Base-by-base conservation (phyloP, 2,329 filamentous ascomycete genomes). In the Venturia oleaginea region DNA sequence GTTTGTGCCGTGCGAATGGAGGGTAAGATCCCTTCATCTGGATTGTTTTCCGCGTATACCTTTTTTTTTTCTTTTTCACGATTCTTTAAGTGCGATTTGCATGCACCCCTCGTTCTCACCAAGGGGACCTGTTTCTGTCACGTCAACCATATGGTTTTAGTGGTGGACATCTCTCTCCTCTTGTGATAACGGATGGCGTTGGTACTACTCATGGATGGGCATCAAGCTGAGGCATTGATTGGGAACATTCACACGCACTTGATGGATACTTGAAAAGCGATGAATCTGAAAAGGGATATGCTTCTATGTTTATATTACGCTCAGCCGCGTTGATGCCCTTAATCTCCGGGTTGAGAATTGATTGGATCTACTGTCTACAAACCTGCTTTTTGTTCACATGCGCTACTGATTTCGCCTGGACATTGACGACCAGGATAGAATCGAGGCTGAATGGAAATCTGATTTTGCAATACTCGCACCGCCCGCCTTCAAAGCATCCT, bases 41-140 rank as follows among this genome's bases (percentile, higher is more conserved):
- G 10, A 34, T 40, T 57, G 38, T 64, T 57, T 40, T 10, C 37
- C 38, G 63, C 63, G 63, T 55, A 64, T 64, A 64, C 63, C 63
- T 64, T 24, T 38, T 37, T 60, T 48, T 38, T 37, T 60, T 48
- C 37, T 22, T 51, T 15, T 51, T 64, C 15, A 64, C 61, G 43
- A 37, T 62, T 32, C 42, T 62, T 15, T 1, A n/a, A 34, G 22
- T 17, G 59, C 37, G 37, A 22, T 61, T 27, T 57, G 51, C 51
- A 57, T 34, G 27, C 51, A 57, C 5, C 22, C 46, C 10, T 15
- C 51, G n/a, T 34, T 57, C 27, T 57, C 27, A 13, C 51, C 30
- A 10, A 57, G 22, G 27, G 46, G 7, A 30, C 6, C 27, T 22
- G 51, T 19, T 34, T 32, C 34, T 34, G 51, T 57, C 11, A 34